Evolutionary conservation across 2,329 filamentous ascomycete species (phyloP).

Genomic region (Cercospora citrullina): DNA sequence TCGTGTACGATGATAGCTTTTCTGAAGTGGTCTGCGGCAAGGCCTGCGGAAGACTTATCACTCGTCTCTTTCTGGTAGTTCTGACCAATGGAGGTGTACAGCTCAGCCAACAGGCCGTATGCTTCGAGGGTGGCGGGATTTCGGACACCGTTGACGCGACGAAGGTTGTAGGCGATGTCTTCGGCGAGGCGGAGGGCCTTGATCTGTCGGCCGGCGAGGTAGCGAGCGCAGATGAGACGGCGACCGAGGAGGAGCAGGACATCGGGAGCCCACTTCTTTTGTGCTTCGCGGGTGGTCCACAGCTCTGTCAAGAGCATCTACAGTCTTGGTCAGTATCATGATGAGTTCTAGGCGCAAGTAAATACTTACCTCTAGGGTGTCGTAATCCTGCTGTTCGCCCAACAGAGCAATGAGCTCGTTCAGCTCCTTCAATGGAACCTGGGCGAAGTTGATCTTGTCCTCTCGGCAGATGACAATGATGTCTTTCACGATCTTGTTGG

Average conservation of each 20-base stretch:
- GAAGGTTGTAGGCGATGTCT: slow-evolving; percentile 58
- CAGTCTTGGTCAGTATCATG: neutral
- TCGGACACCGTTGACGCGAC: slow-evolving; percentile 53
- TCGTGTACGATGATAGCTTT: slow-evolving; percentile 41
- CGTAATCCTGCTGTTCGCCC: slow-evolving; percentile 51
- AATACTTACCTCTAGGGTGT: slow-evolving; percentile 45
- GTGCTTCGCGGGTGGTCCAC: slow-evolving; percentile 50
- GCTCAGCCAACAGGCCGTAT: slow-evolving; percentile 51
- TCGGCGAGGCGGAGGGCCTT: slow-evolving; percentile 51
- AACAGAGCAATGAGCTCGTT: slow-evolving; percentile 50
- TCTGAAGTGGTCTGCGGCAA: slow-evolving; percentile 44
- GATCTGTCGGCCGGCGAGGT: slow-evolving; percentile 50
- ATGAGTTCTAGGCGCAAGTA: neutral
- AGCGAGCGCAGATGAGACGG: slow-evolving; percentile 55
- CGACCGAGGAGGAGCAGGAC: slow-evolving; percentile 56
- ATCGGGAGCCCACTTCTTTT: slow-evolving; percentile 47
- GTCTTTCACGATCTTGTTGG: slow-evolving; percentile 44
- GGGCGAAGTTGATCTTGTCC: slow-evolving; percentile 48
- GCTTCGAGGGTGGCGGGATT: slow-evolving; percentile 52
- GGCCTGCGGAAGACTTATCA: slow-evolving; percentile 38
- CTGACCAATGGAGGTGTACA: slow-evolving; percentile 49
- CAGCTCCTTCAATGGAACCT: slow-evolving; percentile 49
- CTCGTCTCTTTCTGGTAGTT: slow-evolving; percentile 42
- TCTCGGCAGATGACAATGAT: slow-evolving; percentile 48
- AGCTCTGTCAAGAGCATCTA: slow-evolving; percentile 45